Evolutionary conservation across 2,329 filamentous ascomycete genomes (phyloP).

Genomic region (Dothidotthia symphoricarpi): DNA sequence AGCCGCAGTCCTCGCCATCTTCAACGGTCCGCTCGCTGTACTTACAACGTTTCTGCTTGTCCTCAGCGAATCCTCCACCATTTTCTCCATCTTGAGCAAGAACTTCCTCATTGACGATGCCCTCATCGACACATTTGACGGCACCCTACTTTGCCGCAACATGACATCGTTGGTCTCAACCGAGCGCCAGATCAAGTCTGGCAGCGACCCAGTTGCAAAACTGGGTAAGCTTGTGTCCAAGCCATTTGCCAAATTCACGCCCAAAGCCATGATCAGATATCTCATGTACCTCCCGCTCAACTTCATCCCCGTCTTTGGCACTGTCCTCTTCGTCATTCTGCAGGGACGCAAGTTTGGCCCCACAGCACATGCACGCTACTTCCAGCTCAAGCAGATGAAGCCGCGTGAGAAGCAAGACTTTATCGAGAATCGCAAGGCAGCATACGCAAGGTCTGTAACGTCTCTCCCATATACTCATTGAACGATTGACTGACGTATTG

Average conservation of each 20-base stretch:
- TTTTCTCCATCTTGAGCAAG: slow-evolving; percentile 57
- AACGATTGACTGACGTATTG: slow-evolving; percentile 3
- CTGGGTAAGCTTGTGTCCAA: slow-evolving; percentile 58
- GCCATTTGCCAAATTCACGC: slow-evolving; percentile 55
- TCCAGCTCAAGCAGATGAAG: slow-evolving; percentile 85
- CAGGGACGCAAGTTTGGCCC: slow-evolving; percentile 60
- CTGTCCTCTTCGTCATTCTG: slow-evolving; percentile 72
- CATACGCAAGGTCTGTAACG: slow-evolving; percentile 69
- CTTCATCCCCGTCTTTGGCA: slow-evolving; percentile 87
- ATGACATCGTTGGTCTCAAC: slow-evolving; percentile 65
- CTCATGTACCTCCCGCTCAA: slow-evolving; percentile 87
- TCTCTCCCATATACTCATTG: too few relatives aligned
- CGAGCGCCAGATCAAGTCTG: slow-evolving; percentile 68
- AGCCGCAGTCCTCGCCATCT: slow-evolving; percentile 75
- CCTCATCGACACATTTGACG: slow-evolving; percentile 86
- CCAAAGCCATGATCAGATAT: slow-evolving; percentile 68
- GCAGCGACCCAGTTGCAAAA: slow-evolving; percentile 53
- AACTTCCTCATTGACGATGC: slow-evolving; percentile 79
- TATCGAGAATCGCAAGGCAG: slow-evolving; percentile 66
- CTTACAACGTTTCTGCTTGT: slow-evolving; percentile 69
- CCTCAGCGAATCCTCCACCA: slow-evolving; percentile 50
- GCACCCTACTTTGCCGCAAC: slow-evolving; percentile 56
- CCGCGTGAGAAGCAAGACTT: slow-evolving; percentile 63
- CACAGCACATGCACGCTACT: slow-evolving; percentile 66
- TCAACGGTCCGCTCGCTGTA: slow-evolving; percentile 80